A percentile compares a stretch with the other conserved stretches of the same genome.
These are phyloP conservation scores for Elongisporangium prolatum DNA, from an alignment of 352 stramenopile species.

Conservation along the genomic window DNA sequence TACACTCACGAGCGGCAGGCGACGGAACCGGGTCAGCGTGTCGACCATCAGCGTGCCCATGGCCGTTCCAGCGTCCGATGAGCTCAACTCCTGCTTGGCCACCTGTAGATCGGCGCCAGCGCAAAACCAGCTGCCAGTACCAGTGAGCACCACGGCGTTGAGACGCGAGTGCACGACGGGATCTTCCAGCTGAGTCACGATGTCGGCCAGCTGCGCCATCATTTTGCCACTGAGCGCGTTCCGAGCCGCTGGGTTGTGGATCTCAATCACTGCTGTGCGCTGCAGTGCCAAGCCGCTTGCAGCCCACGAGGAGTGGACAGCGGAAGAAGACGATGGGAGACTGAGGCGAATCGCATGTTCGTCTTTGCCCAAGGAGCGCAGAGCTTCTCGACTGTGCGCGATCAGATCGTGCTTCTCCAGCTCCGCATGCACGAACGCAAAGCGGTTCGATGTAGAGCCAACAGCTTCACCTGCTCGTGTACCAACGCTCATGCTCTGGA, in stretches of 20 bases:
- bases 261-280: conserved; percentile 57
- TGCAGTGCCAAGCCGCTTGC: conserved; percentile 18
- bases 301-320: conserved; percentile 6
- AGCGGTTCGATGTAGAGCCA: conserved; percentile 19
- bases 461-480: conserved; percentile 5
- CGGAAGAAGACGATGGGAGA: conserved; percentile 24
- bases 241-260: conserved; percentile 59
- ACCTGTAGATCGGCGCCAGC: conserved; percentile 78
- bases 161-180: conserved; percentile 44
- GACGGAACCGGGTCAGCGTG: conserved; percentile 62
- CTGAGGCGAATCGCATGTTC: conserved; percentile 34
- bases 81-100: conserved; percentile 73
- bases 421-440: conserved; percentile 47
- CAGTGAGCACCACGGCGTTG: conserved; percentile 55
- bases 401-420: conserved; percentile 35
- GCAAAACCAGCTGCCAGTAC: conserved; percentile 74
- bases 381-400: conserved; percentile 34
- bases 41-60: conserved; percentile 78
- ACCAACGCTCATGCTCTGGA: background rate
- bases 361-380: conserved; percentile 27
- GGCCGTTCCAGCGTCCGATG: conserved; percentile 43
- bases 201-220: conserved; percentile 82
- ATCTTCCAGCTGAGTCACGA: conserved; percentile 57
- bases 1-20: conserved; percentile 77
- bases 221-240: conserved; percentile 85